These are phyloP conservation scores for Colletotrichum spinosum DNA, from an alignment of 2,329 filamentous ascomycete genomes.

Conservation along the genomic window DNA sequence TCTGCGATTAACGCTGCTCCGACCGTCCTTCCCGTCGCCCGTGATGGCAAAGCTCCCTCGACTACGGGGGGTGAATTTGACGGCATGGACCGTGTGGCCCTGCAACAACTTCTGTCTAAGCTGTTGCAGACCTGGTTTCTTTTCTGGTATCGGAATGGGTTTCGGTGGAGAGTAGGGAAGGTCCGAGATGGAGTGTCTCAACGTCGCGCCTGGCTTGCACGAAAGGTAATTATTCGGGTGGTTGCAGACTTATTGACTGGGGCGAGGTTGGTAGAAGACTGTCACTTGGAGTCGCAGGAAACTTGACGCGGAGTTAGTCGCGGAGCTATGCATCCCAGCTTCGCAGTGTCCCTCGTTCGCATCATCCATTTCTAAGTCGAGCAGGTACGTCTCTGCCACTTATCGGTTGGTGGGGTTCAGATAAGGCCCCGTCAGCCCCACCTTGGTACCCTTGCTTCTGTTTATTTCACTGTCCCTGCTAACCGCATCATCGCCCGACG, in stretches of 20 bases:
- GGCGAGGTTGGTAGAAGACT: slow-evolving; percentile 10
- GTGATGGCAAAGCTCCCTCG: slow-evolving; percentile 38
- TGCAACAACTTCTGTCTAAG: slow-evolving; percentile 39
- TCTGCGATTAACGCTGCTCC: slow-evolving; percentile 38
- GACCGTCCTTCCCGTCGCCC: slow-evolving; percentile 36
- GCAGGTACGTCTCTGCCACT: neutral
- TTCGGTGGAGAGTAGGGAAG: neutral
- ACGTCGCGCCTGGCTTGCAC: neutral
- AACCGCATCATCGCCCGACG: neutral
- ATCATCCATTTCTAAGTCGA: slow-evolving; percentile 34
- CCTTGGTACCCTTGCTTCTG: neutral
- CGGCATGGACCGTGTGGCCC: slow-evolving; percentile 38
- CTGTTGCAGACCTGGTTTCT: slow-evolving; percentile 35
- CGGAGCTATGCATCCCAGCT: slow-evolving; percentile 30
- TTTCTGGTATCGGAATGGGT: slow-evolving; percentile 2
- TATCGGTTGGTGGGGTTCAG: slow-evolving; percentile 24
- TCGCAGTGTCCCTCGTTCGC: slow-evolving; percentile 30
- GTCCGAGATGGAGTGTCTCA: slow-evolving; percentile 9
- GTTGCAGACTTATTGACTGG: slow-evolving; percentile 6
- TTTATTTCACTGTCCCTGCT: neutral
- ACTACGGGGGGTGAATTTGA: slow-evolving; percentile 37
- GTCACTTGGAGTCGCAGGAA: slow-evolving; percentile 18
- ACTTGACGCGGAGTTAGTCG: slow-evolving; percentile 34
- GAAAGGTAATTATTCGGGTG: slow-evolving; percentile 5
- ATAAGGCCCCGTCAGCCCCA: slow-evolving; percentile 27